Percentiles rank a stretch among this genome's conserved stretches.
These are phyloP conservation scores for Umbellularia californica DNA, from an alignment of 164 flowering plant species.

Conservation along the genomic window DNA sequence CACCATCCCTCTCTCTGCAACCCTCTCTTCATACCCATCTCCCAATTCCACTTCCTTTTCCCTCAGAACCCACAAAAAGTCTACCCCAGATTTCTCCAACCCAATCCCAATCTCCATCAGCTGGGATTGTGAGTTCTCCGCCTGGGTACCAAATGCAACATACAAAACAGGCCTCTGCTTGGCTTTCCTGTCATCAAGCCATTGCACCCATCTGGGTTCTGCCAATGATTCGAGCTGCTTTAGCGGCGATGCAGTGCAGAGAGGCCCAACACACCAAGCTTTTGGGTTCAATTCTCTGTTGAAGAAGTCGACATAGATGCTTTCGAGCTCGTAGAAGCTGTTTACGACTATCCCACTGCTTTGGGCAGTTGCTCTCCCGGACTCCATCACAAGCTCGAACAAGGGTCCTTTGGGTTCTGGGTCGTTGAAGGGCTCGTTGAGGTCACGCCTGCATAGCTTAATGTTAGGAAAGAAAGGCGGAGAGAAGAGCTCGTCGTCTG, in stretches of 20 bases:
- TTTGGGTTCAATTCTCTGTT: constrained; percentile 8
- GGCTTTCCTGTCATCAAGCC: constrained; percentile 11
- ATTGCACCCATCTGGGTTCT: constrained; percentile 4
- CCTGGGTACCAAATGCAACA: constrained; percentile 26
- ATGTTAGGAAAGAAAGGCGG: constrained; percentile 17
- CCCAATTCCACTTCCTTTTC: constrained; percentile 1
- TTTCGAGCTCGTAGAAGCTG: constrained; percentile 29
- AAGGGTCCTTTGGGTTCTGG: constrained; percentile 6
- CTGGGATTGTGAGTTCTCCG: constrained; percentile 11
- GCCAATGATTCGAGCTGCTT: not conserved
- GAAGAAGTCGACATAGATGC: constrained; percentile 11
- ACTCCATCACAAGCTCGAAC: constrained; percentile 11
- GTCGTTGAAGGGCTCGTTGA: constrained; percentile 4
- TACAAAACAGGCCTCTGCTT: constrained; percentile 13
- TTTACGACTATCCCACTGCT: constrained; percentile 25
- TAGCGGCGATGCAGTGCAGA: constrained; percentile 17
- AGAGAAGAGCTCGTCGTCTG: constrained; percentile 19
- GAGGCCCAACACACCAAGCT: constrained; percentile 28
- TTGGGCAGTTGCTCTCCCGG: not conserved
- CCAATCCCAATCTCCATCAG: constrained; percentile 20
- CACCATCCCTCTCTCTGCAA: constrained; percentile 20
- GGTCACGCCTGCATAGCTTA: constrained; percentile 16
- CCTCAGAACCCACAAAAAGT: constrained; percentile 21
- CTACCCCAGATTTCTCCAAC: constrained; percentile 15
- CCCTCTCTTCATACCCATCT: constrained; percentile 16